Conservation (phyloP, 257 asterid genomes). For the Plectranthus barbatus region DNA sequence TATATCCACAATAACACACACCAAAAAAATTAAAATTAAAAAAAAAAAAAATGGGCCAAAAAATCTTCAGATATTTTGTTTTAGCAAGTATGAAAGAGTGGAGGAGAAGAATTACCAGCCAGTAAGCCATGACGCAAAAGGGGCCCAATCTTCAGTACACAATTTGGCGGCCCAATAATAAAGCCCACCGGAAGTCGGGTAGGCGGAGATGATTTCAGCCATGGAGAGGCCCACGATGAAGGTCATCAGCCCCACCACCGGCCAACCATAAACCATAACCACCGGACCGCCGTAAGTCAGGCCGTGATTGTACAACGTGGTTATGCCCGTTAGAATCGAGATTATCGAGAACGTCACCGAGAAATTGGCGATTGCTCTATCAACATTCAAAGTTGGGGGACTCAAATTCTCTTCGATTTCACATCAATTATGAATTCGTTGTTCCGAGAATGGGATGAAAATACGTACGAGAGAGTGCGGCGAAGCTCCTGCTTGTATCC, state of each 20-base stretch:
- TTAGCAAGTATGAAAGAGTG: neutral
- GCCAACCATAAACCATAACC: constrained; percentile 57
- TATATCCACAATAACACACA: too few relatives aligned
- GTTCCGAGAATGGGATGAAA: neutral
- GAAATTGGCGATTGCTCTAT: constrained; percentile 41
- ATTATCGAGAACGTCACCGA: constrained; percentile 47
- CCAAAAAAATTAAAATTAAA: too few relatives aligned
- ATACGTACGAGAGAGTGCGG: constrained; percentile 52
- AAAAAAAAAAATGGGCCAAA: too few relatives aligned
- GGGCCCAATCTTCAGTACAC: constrained; percentile 34
- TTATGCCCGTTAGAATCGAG: constrained; percentile 34
- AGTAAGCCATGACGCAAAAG: constrained; percentile 55
- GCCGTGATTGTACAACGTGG: constrained; percentile 39
- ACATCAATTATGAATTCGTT: neutral
- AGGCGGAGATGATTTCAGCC: constrained; percentile 65
- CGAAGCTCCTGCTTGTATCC: constrained; percentile 63
- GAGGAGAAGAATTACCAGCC: constrained; percentile 34
- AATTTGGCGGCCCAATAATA: constrained; percentile 56
- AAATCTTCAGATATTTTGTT: too few relatives aligned
- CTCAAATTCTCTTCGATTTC: neutral
- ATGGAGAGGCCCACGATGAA: constrained; percentile 38
- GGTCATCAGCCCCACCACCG: constrained; percentile 39
- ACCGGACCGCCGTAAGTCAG: constrained; percentile 42
- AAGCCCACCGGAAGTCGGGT: constrained; percentile 60
- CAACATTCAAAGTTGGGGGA: neutral